Evolutionary conservation across 129 eudicot genomes (phyloP), one percentile per base, ranked within the genome.

Genomic region (Logfia minima): DNA sequence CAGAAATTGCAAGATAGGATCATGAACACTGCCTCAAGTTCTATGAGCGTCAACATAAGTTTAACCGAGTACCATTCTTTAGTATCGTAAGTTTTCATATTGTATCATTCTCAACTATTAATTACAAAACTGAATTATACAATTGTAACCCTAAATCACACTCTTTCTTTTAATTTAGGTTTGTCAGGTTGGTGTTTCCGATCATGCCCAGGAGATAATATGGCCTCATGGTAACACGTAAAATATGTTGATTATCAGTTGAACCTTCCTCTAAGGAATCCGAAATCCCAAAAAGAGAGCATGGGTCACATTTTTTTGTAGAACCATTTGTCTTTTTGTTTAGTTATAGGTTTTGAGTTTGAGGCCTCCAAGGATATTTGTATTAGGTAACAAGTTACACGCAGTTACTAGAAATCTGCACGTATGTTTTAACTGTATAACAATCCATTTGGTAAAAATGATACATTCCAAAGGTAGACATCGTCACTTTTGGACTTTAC

Each of bases 21-120:
- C 51, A 9, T 29, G 74, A 51, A 34, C 39, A 14, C 53, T 58
- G 51, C 51, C 62, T 61, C 65, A 53, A 19, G 70, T 23, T 80
- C 18, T 48, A 24, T 34, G 61, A 23, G 72, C 58, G 9, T 63
- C 59, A 48, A 65, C 77, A 22, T 23, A 74, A 56, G 55, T 35
- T 55, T 73, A 28, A 71, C 72, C 55, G 24, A 14, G 31, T 64
- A 61, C 41, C 41, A 16, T 63, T 63, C 26, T 59, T 63, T 37
- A 13, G 22, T 75, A 52, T 51, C 56, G 81, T 70, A 70, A 79
- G 78, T 79, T 63, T 34, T 43, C 28, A 28, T 48, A 17, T 81
- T 48, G 55, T 48, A 9, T 13, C 55, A 48, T 48, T 13, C n/a
- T 14, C 14, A 14, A 11, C 11, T 14, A n/a, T 48, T 48, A 48